These are phyloP conservation scores for Eucalyptus grandis DNA, from an alignment of 345 rosid species.

Conservation along the genomic window DNA sequence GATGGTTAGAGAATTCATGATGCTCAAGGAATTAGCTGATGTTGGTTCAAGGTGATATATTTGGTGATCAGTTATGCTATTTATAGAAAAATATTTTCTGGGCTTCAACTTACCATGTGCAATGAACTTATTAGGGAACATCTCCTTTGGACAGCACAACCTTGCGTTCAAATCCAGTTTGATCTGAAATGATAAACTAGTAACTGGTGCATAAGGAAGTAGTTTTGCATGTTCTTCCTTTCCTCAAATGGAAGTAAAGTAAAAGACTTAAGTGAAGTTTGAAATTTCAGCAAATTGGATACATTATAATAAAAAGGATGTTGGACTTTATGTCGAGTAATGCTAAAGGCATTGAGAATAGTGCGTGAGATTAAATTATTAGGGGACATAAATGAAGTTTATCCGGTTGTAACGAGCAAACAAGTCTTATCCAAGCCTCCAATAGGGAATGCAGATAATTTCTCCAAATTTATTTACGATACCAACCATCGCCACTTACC, in stretches of 20 bases:
- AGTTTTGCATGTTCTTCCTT: neutral
- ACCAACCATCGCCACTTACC: no score
- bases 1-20: neutral
- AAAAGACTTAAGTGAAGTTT: neutral
- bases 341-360: neutral
- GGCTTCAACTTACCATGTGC: no score
- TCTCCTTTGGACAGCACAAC: neutral
- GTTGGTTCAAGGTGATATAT: neutral
- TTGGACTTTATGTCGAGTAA: neutral
- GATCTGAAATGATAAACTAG: no score
- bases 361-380: neutral
- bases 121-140: neutral
- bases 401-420: neutral
- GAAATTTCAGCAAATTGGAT: no score
- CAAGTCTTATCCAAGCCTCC: no score
- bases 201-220: neutral
- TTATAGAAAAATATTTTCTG: no score
- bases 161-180: neutral
- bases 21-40: neutral
- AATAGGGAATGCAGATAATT: no score
- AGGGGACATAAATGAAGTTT: neutral
- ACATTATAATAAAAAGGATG: neutral
- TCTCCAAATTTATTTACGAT: no score
- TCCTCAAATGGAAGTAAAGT: neutral
- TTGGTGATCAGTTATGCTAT: neutral